Conservation (phyloP, 257 asterid genomes). For the Petrea volubilis region DNA sequence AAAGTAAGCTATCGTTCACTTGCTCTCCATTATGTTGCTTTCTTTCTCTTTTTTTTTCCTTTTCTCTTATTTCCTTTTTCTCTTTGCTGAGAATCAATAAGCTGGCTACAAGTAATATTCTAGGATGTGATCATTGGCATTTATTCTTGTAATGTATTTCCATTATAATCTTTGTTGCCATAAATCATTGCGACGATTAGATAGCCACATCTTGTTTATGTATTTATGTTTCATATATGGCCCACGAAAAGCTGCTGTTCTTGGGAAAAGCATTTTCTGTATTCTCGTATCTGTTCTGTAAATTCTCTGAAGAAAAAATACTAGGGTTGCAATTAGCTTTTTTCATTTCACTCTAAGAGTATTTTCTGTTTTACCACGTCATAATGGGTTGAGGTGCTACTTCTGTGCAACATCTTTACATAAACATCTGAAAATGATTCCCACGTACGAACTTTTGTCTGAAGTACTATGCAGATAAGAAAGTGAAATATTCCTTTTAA, state of each 20-base stretch:
- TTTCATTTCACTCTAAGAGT: neutral
- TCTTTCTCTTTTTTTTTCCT: neutral
- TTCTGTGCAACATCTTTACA: neutral
- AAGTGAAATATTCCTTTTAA: neutral
- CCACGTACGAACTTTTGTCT: neutral
- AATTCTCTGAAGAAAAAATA: too few species aligned
- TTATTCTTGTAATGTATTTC: constrained; percentile 10
- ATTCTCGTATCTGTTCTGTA: neutral
- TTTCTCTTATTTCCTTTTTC: neutral
- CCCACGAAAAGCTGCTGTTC: neutral
- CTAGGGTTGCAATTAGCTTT: too few species aligned
- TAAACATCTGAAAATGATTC: neutral
- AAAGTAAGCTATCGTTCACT: constrained; percentile 46
- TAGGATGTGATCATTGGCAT: neutral
- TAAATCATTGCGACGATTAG: neutral
- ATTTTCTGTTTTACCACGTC: neutral
- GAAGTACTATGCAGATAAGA: constrained; percentile 10
- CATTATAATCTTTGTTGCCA: neutral
- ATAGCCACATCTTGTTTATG: neutral
- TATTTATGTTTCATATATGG: neutral
- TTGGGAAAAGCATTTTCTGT: neutral
- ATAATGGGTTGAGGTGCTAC: neutral
- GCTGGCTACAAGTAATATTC: neutral
- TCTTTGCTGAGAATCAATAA: neutral
- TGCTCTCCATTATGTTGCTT: neutral